Conservation (phyloP, 2,329 filamentous ascomycete genomes). For the Phaeosphaeria sp. region DNA sequence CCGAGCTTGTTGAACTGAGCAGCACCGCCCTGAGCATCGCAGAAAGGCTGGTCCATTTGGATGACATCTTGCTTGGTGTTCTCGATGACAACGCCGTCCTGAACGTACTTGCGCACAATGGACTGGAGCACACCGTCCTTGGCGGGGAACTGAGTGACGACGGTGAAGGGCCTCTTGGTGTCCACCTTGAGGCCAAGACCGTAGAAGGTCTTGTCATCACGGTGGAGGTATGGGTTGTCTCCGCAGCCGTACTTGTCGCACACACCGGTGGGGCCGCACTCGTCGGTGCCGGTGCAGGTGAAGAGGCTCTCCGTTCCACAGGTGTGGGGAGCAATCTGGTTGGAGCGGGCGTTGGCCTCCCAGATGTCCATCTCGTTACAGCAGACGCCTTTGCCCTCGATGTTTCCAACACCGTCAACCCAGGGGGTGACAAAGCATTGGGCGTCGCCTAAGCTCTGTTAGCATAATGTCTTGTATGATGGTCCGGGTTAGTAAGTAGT, state of each 20-base stretch:
- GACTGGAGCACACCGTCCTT: constrained; percentile 64
- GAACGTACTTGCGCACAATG: constrained; percentile 71
- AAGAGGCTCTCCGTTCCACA: constrained; percentile 56
- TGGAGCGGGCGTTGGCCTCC: constrained; percentile 60
- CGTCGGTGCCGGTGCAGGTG: constrained; percentile 47
- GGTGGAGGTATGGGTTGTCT: constrained; percentile 41
- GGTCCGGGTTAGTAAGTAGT: not conserved
- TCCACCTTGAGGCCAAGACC: constrained; percentile 57
- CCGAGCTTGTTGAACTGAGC: constrained; percentile 46
- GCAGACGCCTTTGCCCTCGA: constrained; percentile 56
- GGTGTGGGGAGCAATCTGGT: constrained; percentile 57
- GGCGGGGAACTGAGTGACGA: constrained; percentile 72
- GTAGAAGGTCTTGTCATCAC: constrained; percentile 36
- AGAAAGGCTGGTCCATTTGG: constrained; percentile 39
- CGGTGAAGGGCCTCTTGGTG: constrained; percentile 66
- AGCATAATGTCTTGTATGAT: too few species aligned
- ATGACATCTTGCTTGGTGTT: constrained; percentile 56
- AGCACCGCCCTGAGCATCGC: constrained; percentile 34
- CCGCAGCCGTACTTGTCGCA: constrained; percentile 48
- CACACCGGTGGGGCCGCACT: constrained; percentile 45
- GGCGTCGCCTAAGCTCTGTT: constrained; percentile 25
- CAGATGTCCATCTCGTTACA: constrained; percentile 65
- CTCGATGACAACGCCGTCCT: constrained; percentile 65
- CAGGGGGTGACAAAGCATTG: constrained; percentile 55
- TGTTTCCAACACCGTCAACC: constrained; percentile 49